phyloP scores from a whole-genome alignment of 768 basidiomycete genomes.

The Cyclocybe cylindracea region DNA sequence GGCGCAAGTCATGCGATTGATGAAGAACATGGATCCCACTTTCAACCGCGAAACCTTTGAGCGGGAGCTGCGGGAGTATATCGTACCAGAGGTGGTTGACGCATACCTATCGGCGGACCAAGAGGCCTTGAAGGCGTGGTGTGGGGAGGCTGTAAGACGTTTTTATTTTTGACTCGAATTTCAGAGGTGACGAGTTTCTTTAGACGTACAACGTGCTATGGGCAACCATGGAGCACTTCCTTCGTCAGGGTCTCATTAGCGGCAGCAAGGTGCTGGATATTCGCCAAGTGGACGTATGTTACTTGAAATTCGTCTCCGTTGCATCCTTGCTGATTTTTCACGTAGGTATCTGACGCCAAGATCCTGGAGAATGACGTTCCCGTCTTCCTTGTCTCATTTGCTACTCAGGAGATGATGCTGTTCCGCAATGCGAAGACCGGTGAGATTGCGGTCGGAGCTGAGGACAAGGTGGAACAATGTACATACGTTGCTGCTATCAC shows the following conservation, averaged over 20 bases:
- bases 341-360: conserved; percentile 82
- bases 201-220: conserved; percentile 98
- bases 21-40: conserved; percentile 84
- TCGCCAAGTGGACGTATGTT: conserved; percentile 90
- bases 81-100: conserved; percentile 96
- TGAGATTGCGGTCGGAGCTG: conserved; percentile 86
- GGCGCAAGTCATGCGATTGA: conserved; percentile 87
- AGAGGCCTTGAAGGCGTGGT: conserved; percentile 86
- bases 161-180: background rate
- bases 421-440: conserved; percentile 89
- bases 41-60: conserved; percentile 89
- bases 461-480: conserved; percentile 48
- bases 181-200: conserved; percentile 8
- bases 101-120: conserved; percentile 91
- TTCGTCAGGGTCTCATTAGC: conserved; percentile 84
- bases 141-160: conserved; percentile 84
- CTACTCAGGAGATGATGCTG: conserved; percentile 88
- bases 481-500: conserved; percentile 92
- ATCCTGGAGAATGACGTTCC: conserved; percentile 87
- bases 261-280: conserved; percentile 97
- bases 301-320: background rate
- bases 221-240: conserved; percentile 96
- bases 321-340: background rate
- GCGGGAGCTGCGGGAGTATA: conserved; percentile 89
- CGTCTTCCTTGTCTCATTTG: conserved; percentile 88